A percentile compares a stretch with the other conserved stretches of the same genome.
These are phyloP conservation scores for Marsdenia floribunda DNA, from an alignment of 257 asterid genomes.

Conservation along the genomic window DNA sequence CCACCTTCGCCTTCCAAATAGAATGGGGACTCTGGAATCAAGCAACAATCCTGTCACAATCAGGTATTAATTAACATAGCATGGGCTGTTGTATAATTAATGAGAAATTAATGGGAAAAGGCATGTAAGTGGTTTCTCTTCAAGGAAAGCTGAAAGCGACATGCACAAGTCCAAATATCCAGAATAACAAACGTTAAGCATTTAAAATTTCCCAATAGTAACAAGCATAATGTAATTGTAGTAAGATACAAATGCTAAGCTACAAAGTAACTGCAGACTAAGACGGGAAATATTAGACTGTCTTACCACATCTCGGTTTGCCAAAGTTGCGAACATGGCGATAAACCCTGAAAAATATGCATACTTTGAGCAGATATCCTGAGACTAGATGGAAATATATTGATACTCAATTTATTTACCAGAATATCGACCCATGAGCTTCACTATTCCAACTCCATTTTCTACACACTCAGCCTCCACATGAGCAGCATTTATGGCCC, in stretches of 20 bases:
- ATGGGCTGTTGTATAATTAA: not conserved
- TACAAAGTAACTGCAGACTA: not conserved
- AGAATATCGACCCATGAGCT: slow-evolving; percentile 96
- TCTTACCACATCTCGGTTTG: slow-evolving; percentile 90
- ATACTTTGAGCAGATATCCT: slow-evolving; percentile 11
- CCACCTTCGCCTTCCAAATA: slow-evolving; percentile 90
- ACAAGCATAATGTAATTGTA: not conserved
- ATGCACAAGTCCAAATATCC: not conserved
- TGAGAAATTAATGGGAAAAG: not conserved
- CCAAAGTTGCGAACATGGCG: slow-evolving; percentile 93
- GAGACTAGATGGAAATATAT: slow-evolving; percentile 13
- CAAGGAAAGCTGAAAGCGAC: not conserved
- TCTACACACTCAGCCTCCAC: slow-evolving; percentile 91
- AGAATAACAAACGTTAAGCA: not conserved
- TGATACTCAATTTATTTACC: slow-evolving; percentile 39
- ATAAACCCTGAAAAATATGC: slow-evolving; percentile 62
- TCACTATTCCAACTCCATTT: slow-evolving; percentile 92
- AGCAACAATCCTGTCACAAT: slow-evolving; percentile 83
- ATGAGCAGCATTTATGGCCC: slow-evolving; percentile 97
- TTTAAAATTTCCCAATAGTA: not conserved
- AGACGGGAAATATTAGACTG: not conserved
- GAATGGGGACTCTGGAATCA: slow-evolving; percentile 95
- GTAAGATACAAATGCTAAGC: not conserved
- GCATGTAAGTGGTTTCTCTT: slow-evolving; percentile 3
- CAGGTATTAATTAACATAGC: slow-evolving; percentile 23